A percentile compares a stretch with the other conserved stretches of the same genome.
Conservation (phyloP, 2,329 filamentous ascomycete species). For the Fusarium sp. region DNA sequence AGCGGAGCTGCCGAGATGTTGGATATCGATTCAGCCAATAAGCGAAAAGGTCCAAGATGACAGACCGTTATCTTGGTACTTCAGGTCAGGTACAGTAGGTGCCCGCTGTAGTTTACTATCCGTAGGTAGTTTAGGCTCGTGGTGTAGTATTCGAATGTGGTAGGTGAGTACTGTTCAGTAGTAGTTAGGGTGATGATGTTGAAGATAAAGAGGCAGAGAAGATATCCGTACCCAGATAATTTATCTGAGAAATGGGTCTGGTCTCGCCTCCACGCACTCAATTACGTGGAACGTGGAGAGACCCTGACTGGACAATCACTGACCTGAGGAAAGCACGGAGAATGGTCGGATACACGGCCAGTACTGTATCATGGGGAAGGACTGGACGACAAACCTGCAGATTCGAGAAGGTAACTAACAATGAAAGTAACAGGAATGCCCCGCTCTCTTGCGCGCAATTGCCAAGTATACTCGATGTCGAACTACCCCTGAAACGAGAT, state of each 20-base stretch:
- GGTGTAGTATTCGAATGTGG: slow-evolving; percentile 1
- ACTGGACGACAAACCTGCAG: not conserved
- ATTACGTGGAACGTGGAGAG: slow-evolving; percentile 40
- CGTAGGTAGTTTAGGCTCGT: slow-evolving; percentile 9
- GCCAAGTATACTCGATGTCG: slow-evolving; percentile 16
- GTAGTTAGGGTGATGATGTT: slow-evolving; percentile 12
- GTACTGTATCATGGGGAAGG: not conserved
- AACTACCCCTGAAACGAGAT: slow-evolving; percentile 32
- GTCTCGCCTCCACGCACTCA: slow-evolving; percentile 16
- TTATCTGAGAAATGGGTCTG: not conserved
- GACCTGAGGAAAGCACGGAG: slow-evolving; percentile 27
- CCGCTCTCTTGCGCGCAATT: slow-evolving; percentile 4
- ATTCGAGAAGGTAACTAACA: slow-evolving; percentile 27
- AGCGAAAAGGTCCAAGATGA: slow-evolving; percentile 15
- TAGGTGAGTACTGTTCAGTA: not conserved
- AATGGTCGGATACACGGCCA: not conserved
- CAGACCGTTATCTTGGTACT: slow-evolving; percentile 24
- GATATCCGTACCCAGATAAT: not conserved
- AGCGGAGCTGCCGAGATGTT: slow-evolving; percentile 37
- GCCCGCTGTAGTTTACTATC: not conserved
- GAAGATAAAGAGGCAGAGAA: not conserved
- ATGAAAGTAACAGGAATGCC: slow-evolving; percentile 23
- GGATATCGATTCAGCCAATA: slow-evolving; percentile 18
- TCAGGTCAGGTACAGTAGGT: not conserved
- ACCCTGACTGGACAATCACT: slow-evolving; percentile 21